Evolutionary conservation across 164 flowering plant genomes (phyloP).

Genomic region (Hamamelis virginiana): DNA sequence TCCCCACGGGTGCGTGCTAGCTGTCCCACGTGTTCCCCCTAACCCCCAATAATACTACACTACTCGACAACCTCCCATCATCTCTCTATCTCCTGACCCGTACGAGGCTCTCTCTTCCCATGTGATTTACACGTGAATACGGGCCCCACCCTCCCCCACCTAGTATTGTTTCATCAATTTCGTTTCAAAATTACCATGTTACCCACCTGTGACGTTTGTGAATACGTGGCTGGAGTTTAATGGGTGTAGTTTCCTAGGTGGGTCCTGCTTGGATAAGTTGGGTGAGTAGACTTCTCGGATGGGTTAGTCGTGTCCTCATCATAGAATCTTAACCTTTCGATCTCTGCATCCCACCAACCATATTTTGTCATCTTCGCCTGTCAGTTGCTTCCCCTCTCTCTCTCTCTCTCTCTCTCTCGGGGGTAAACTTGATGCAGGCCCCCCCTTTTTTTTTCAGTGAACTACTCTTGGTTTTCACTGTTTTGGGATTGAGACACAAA

Average conservation of each 20-base stretch:
- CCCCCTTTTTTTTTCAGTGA: too few relatives aligned
- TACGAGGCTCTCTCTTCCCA: slow-evolving; percentile 12
- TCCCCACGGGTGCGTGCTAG: slow-evolving; percentile 60
- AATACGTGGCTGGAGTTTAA: neutral
- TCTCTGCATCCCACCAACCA: neutral
- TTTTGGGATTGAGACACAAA: too few relatives aligned
- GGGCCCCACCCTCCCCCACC: slow-evolving; percentile 8
- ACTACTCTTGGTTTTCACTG: too few relatives aligned
- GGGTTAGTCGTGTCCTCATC: slow-evolving; percentile 1
- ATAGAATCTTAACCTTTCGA: neutral
- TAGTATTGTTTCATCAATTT: too few relatives aligned
- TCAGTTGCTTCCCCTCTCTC: neutral
- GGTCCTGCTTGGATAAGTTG: neutral
- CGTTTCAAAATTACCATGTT: neutral
- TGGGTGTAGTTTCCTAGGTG: neutral
- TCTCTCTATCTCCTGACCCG: slow-evolving; percentile 7
- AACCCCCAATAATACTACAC: slow-evolving; percentile 18
- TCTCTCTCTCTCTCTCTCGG: too few relatives aligned
- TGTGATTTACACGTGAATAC: slow-evolving; percentile 26
- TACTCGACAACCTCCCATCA: slow-evolving; percentile 20
- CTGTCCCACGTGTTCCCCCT: slow-evolving; percentile 66
- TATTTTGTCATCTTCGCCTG: neutral
- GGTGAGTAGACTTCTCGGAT: neutral
- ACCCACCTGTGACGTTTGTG: neutral
- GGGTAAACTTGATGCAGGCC: too few relatives aligned